A percentile compares a stretch with the other conserved stretches of the same genome.
Evolutionary conservation across 140 eudicot genomes (phyloP).

Genomic region (Stevia rebaudiana): DNA sequence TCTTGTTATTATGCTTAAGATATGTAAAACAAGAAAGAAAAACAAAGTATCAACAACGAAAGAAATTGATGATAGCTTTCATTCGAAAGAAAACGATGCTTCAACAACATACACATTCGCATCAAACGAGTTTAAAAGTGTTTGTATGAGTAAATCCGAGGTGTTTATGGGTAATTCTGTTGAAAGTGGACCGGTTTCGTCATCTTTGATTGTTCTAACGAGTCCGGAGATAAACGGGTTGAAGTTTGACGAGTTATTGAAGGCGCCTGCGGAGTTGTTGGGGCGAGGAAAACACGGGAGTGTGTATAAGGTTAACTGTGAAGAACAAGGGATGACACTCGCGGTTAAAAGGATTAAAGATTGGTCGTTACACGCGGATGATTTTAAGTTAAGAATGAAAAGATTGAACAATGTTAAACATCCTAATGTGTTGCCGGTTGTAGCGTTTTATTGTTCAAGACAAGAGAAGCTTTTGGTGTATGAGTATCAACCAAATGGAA

Average conservation of each 20-base stretch:
- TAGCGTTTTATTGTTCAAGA: conserved; percentile 59
- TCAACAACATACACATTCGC: conserved; percentile 26
- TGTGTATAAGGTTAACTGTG: conserved; percentile 59
- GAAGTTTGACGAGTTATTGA: conserved; percentile 52
- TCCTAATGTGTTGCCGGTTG: conserved; percentile 53
- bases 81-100: conserved; percentile 29
- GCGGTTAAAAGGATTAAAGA: conserved; percentile 72
- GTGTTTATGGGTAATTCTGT: conserved; percentile 22
- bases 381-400: conserved; percentile 59
- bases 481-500: conserved; percentile 67
- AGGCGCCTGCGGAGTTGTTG: conserved; percentile 75
- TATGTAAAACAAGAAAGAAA: conserved; percentile 39
- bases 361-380: conserved; percentile 38
- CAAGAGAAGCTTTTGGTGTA: conserved; percentile 78
- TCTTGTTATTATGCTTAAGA: conserved; percentile 29
- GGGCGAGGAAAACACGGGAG: conserved; percentile 77
- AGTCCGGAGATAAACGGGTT: conserved; percentile 61
- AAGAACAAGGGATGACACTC: conserved; percentile 44
- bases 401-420: conserved; percentile 53
- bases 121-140: conserved; percentile 34
- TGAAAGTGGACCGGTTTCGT: conserved; percentile 42
- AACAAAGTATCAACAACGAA: conserved; percentile 10
- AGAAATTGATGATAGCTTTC: conserved; percentile 13
- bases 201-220: conserved; percentile 45
- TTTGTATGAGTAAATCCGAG: conserved; percentile 32